A percentile compares a stretch with the other conserved stretches of the same genome.
phyloP scores from a whole-genome alignment of 169 alveolate genomes.

The Cryptosporidium ryanae region DNA sequence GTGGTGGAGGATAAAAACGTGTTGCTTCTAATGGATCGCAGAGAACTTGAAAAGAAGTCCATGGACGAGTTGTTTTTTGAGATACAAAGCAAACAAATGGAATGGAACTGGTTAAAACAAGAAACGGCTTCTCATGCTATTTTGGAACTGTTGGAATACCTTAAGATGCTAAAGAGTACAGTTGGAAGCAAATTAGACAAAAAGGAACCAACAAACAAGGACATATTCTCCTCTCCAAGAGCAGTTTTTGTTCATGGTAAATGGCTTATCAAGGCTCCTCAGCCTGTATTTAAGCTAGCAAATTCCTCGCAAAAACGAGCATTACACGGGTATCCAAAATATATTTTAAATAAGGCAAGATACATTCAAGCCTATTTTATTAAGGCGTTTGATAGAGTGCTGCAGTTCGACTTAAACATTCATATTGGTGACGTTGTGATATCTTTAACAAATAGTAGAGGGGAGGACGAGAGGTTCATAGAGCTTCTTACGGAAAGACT shows the following conservation, averaged over 20 bases:
- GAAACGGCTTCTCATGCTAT: slow-evolving; percentile 53
- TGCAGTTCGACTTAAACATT: slow-evolving; percentile 31
- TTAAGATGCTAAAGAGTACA: slow-evolving; percentile 1
- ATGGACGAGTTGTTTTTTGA: slow-evolving; percentile 58
- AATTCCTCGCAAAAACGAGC: slow-evolving; percentile 25
- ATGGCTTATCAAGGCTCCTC: slow-evolving; percentile 66
- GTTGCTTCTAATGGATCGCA: slow-evolving; percentile 36
- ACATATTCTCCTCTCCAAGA: slow-evolving; percentile 56
- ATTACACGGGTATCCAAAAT: slow-evolving; percentile 50
- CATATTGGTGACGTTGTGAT: slow-evolving; percentile 41
- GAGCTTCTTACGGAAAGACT: slow-evolving; percentile 12
- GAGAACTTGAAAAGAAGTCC: slow-evolving; percentile 27
- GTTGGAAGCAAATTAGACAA: slow-evolving; percentile 16
- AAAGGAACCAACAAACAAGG: slow-evolving; percentile 30
- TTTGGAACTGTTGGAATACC: slow-evolving; percentile 21
- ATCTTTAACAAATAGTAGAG: slow-evolving; percentile 23
- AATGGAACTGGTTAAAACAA: slow-evolving; percentile 35
- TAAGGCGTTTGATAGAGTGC: slow-evolving; percentile 24
- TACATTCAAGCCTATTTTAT: slow-evolving; percentile 56
- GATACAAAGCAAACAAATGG: slow-evolving; percentile 1
- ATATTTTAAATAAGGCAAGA: slow-evolving; percentile 48
- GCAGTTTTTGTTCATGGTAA: slow-evolving; percentile 51
- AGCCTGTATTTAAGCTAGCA: slow-evolving; percentile 42
- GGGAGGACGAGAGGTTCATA: slow-evolving; percentile 35
- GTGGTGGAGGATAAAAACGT: slow-evolving; percentile 28